Percentiles rank a stretch among this genome's conserved stretches.
Evolutionary conservation across 306 rosid species (phyloP).

Genomic region (Herpetospermum pedunculosum): DNA sequence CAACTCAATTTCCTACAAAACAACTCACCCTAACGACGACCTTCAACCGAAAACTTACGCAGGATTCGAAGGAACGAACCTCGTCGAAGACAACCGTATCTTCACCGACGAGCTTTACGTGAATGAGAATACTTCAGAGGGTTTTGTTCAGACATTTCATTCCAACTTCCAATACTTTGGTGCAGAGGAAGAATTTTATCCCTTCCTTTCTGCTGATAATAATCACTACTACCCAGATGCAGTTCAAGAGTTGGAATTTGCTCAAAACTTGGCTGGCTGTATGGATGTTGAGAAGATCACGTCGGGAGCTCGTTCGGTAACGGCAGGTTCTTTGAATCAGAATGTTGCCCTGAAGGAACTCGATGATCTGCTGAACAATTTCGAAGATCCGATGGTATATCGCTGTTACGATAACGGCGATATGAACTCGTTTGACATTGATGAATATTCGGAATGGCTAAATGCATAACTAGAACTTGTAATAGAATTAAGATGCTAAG

Average conservation of each 20-base stretch:
- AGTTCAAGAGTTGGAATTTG: conserved; percentile 2
- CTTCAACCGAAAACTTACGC: neutral
- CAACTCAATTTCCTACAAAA: neutral
- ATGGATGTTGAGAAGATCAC: neutral
- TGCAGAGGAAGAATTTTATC: neutral
- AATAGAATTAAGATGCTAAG: neutral
- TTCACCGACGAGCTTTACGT: neutral
- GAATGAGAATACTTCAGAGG: neutral
- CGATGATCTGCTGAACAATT: conserved; percentile 10
- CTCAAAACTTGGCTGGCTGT: conserved; percentile 1
- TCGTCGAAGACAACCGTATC: neutral
- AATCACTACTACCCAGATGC: conserved; percentile 6
- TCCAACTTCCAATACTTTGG: neutral
- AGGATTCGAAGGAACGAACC: neutral
- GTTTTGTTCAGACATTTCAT: neutral
- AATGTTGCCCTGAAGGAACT: conserved; percentile 8
- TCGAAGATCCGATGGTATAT: conserved; percentile 14
- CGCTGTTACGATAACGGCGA: neutral
- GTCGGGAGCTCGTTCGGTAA: neutral
- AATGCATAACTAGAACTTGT: neutral
- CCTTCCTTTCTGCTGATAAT: neutral
- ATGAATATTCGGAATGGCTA: conserved; percentile 5
- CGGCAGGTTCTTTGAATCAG: neutral
- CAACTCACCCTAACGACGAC: neutral
- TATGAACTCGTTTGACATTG: conserved; percentile 7